phyloP scores from a whole-genome alignment of 176 grass and related monocot genomes.

The bread wheat (Triticum aestivum) region IWGSC_CS_RefSeq_v2.1 NC_057801.1:239667088-239667587 shows the following conservation, averaged over 20 bases:
- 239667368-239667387: conserved; percentile 8
- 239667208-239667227: conserved; percentile 32
- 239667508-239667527: too few species aligned
- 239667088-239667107: conserved; percentile 69
- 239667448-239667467: background rate
- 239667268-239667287: background rate
- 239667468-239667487: background rate
- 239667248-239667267: background rate
- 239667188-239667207: conserved; percentile 69
- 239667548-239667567: too few species aligned
- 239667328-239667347: too few species aligned
- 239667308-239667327: background rate
- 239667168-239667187: conserved; percentile 69
- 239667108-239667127: conserved; percentile 72
- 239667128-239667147: conserved; percentile 72
- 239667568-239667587: too few species aligned
- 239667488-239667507: background rate
- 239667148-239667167: conserved; percentile 56
- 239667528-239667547: too few species aligned
- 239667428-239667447: background rate
- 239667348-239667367: background rate
- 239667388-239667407: background rate
- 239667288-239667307: background rate
- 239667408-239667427: background rate
- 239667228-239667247: background rate